Conservation (phyloP, 768 basidiomycete species). For the Hydnum rufescens region DNA sequence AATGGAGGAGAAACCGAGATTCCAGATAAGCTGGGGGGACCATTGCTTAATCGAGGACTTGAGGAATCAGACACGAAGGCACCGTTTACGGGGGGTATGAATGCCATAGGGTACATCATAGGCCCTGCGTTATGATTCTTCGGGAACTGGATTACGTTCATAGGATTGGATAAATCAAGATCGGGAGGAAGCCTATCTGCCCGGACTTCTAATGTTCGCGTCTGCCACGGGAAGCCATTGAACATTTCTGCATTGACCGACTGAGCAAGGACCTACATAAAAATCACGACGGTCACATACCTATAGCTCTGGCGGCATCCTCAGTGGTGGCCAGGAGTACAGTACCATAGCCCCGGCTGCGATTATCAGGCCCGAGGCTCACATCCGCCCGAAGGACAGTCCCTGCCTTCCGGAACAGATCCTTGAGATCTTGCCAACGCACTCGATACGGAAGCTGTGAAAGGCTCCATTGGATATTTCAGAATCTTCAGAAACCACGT, state of each 20-base stretch:
- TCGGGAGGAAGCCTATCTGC: constrained; percentile 64
- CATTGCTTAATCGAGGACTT: no score
- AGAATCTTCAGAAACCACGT: constrained; percentile 4
- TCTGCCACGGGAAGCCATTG: constrained; percentile 96
- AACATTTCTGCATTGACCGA: constrained; percentile 43
- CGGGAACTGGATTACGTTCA: neutral
- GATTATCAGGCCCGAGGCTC: constrained; percentile 59
- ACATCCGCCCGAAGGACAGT: constrained; percentile 55
- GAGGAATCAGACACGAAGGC: no score
- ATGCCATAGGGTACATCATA: neutral
- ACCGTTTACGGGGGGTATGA: neutral
- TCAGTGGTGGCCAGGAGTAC: constrained; percentile 88
- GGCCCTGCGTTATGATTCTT: neutral
- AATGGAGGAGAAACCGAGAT: constrained; percentile 2
- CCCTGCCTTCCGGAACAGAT: constrained; percentile 85
- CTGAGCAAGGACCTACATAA: neutral
- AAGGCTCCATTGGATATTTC: neutral
- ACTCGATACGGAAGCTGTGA: constrained; percentile 57
- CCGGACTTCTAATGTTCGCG: constrained; percentile 74
- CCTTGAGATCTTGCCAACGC: constrained; percentile 92
- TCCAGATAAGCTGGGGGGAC: neutral
- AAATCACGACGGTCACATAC: constrained; percentile 12
- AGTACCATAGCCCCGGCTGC: constrained; percentile 82
- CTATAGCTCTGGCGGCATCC: constrained; percentile 80
- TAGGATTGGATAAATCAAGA: constrained; percentile 14